Percentiles rank a stretch among this genome's conserved stretches.
Evolutionary conservation across 2,329 filamentous ascomycete species (phyloP).

Genomic region (Tolypocladium pustulatum): DNA sequence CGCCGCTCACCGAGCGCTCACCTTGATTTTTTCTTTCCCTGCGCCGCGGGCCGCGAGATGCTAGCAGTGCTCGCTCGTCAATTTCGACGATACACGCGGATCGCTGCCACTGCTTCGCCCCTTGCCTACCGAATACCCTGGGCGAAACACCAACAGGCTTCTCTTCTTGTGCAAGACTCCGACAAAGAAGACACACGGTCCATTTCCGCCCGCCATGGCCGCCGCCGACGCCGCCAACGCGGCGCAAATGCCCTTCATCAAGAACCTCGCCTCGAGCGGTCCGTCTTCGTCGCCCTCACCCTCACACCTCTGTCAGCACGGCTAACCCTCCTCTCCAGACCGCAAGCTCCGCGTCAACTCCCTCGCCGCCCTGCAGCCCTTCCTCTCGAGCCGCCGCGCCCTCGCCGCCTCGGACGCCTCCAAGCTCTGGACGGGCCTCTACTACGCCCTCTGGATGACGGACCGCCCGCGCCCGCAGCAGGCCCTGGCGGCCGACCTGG

Average conservation of each 20-base stretch:
- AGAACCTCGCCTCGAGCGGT: slow-evolving; percentile 79
- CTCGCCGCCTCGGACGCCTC: slow-evolving; percentile 62
- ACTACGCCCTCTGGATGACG: slow-evolving; percentile 90
- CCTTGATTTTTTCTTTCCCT: neutral
- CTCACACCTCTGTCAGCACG: neutral
- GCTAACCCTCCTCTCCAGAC: slow-evolving; percentile 37
- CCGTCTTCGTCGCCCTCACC: slow-evolving; percentile 19
- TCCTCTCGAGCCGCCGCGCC: slow-evolving; percentile 52
- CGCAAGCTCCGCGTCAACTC: slow-evolving; percentile 68
- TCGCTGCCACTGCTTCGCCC: too few relatives aligned
- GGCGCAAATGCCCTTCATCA: slow-evolving; percentile 61
- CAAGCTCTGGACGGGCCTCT: slow-evolving; percentile 92
- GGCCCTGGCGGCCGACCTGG: slow-evolving; percentile 67
- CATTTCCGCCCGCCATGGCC: slow-evolving; percentile 9
- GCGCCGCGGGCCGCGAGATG: too few relatives aligned
- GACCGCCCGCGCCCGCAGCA: slow-evolving; percentile 85
- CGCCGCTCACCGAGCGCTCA: neutral
- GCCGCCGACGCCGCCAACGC: slow-evolving; percentile 16
- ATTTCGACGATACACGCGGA: too few relatives aligned
- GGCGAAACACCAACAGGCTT: neutral
- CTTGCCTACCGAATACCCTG: too few relatives aligned
- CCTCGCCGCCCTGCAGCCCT: slow-evolving; percentile 65
- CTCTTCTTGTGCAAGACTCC: neutral
- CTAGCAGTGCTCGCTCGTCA: too few relatives aligned
- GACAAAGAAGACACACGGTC: too few relatives aligned